Conservation (phyloP, 345 rosid genomes). For the Eucalyptus virginea region DNA sequence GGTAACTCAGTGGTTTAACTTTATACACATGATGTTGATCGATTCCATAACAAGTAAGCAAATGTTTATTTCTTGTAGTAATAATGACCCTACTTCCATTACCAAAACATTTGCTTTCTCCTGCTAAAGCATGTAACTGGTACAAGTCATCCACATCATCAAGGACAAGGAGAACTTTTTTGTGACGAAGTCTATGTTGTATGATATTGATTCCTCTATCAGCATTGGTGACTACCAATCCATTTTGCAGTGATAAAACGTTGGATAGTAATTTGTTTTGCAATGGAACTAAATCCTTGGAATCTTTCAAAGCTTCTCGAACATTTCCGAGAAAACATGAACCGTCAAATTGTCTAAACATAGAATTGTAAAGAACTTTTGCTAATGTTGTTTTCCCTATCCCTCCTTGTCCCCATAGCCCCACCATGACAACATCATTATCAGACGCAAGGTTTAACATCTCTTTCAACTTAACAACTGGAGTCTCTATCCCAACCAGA, state of each 20-base stretch:
- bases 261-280: neutral
- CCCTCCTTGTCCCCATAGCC: neutral
- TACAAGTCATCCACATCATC: neutral
- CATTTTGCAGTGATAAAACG: rapidly evolving
- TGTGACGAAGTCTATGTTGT: neutral
- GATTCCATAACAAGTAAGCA: neutral
- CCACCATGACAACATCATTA: neutral
- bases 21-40: neutral
- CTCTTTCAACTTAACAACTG: rapidly evolving
- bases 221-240: rapidly evolving
- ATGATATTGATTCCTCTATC: rapidly evolving
- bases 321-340: neutral
- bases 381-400: neutral
- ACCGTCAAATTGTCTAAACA: neutral
- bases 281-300: neutral
- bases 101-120: neutral
- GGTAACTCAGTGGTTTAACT: rapidly evolving
- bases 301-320: too few relatives aligned
- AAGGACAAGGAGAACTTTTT: neutral
- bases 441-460: neutral
- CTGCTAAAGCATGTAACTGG: neutral
- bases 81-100: neutral
- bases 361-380: neutral
- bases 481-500: rapidly evolving
- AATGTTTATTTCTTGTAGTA: neutral